phyloP scores from a whole-genome alignment of 768 basidiomycete species.

The Auriscalpium orientale region DNA sequence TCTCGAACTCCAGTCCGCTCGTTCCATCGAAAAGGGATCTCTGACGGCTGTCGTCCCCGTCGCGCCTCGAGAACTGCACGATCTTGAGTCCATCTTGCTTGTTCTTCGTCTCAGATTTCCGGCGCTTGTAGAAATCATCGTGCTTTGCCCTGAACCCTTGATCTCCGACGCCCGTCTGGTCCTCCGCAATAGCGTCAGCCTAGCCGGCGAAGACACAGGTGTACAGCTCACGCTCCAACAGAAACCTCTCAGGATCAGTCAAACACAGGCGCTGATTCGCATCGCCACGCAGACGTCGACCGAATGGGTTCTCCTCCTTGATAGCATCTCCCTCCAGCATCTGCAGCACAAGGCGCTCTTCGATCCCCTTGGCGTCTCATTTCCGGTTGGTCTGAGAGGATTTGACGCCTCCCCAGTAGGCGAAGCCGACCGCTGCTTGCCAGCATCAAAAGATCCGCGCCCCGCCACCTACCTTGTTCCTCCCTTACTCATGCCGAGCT shows the following conservation, averaged over 20 bases:
- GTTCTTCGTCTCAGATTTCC: slow-evolving; percentile 1
- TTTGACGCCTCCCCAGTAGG: not conserved
- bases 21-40: slow-evolving; percentile 2
- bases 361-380: slow-evolving; percentile 9
- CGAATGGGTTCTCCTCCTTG: slow-evolving; percentile 11
- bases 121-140: slow-evolving; percentile 4
- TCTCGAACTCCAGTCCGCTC: slow-evolving; percentile 10
- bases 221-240: slow-evolving; percentile 4
- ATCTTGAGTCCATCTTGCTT: not conserved
- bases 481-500: slow-evolving; percentile 45
- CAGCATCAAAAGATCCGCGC: slow-evolving; percentile 24
- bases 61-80: not conserved
- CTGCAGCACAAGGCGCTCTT: slow-evolving; percentile 6
- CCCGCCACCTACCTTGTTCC: slow-evolving; percentile 49
- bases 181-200: slow-evolving; percentile 5
- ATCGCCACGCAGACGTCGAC: not conserved
- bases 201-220: not conserved
- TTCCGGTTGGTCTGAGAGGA: slow-evolving; percentile 12
- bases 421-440: slow-evolving; percentile 12
- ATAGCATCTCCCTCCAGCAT: slow-evolving; percentile 3
- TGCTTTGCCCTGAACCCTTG: slow-evolving; percentile 11
- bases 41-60: slow-evolving; percentile 3
- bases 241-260: not conserved
- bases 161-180: slow-evolving; percentile 5
- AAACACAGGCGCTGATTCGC: slow-evolving; percentile 2